Evolutionary conservation across 225 moss, liverwort and hornwort genomes (phyloP), one percentile per base, ranked within the genome.

Genomic region (Marchantia polymorpha): DNA sequence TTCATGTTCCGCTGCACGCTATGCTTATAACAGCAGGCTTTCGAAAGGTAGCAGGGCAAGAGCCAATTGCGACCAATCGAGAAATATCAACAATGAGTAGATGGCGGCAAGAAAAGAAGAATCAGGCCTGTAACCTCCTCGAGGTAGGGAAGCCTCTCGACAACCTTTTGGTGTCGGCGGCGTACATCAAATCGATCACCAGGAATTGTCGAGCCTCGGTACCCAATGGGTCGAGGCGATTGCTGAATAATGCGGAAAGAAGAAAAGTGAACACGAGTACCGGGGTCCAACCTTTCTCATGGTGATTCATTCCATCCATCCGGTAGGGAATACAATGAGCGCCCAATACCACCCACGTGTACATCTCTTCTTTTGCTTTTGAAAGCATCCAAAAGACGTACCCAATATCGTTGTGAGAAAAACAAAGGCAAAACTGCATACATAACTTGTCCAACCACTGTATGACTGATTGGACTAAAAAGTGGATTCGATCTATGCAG

Each of bases 321-420:
- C 23, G 52, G 3, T 72, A 25, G 14, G n/a, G 51, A 72, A 52
- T 50, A 72, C 23, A 8, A 20, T 52, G 51, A 12, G n/a, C 46
- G 70, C 22, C 12, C 70, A 3, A 7, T 48, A 48, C 52, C 52
- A 72, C 72, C 72, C 72, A 72, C 72, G 72, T 72, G 72, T 52
- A 25, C 22, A 51, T 23, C 25, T 52, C 48, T 52, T 13, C 67
- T 15, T 67, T 25, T 31, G 67, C 67, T 67, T 67, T 67, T 31
- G 15, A n/a, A 7, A 4, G 3, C 7, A 31, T 14, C 27, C 27
- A 13, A 26, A 72, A 72, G 72, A 52, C 25, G 72, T 48, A 47
- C 69, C 22, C 23, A 22, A 61, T 22, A 17, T n/a, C 23, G 61
- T 23, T 61, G n/a, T 22, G 67, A 27, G 30, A 67, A 29, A 67